phyloP scores from a whole-genome alignment of 164 flowering plant genomes.

The Piper longum region DNA sequence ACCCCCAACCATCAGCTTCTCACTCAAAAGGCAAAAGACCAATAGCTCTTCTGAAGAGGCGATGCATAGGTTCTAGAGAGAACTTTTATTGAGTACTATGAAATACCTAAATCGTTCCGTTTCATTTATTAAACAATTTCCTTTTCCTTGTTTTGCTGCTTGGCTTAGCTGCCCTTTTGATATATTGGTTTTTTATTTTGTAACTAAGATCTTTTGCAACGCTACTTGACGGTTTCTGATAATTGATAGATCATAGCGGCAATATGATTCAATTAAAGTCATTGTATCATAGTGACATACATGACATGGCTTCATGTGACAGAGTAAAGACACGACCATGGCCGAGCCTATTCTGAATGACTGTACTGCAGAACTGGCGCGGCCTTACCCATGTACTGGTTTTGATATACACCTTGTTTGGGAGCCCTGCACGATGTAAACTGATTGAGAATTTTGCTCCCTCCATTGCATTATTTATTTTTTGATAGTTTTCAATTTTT shows the following conservation, averaged over 20 bases:
- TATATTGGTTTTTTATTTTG: too few species aligned
- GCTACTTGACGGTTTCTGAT: too few species aligned
- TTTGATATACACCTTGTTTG: conserved; percentile 76
- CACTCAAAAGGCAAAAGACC: conserved; percentile 54
- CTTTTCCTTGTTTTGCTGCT: too few species aligned
- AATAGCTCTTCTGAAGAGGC: neutral
- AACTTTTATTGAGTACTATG: too few species aligned
- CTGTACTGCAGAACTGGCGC: conserved; percentile 13
- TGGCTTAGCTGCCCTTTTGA: too few species aligned
- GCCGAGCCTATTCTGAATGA: conserved; percentile 6
- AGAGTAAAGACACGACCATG: neutral
- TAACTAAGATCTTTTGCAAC: too few species aligned
- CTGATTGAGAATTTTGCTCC: neutral
- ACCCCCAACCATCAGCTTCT: conserved; percentile 15
- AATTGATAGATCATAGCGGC: too few species aligned
- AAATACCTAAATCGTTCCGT: neutral
- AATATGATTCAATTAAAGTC: neutral
- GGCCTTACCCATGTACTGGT: conserved; percentile 89
- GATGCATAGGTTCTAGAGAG: neutral
- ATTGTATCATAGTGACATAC: neutral
- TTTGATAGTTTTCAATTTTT: too few species aligned
- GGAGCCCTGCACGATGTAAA: conserved; percentile 94
- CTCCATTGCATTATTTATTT: too few species aligned
- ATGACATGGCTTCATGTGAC: neutral
- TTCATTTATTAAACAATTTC: too few species aligned